phyloP scores from a whole-genome alignment of 495 filamentous ascomycete species.

The Annulohypoxylon maeteangense region DNA sequence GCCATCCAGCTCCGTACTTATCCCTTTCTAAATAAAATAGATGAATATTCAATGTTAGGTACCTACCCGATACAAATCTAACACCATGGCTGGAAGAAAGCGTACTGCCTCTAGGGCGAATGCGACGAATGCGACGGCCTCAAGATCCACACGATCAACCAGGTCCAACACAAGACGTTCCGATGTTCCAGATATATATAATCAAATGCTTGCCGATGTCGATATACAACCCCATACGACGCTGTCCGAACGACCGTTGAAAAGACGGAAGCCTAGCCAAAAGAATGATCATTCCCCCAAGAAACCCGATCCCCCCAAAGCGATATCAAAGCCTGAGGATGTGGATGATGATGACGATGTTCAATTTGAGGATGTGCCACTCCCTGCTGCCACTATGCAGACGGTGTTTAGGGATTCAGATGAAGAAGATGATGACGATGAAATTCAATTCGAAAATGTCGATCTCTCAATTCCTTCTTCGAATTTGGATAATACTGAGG shows the following conservation, averaged over 20 bases:
- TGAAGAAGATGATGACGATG: constrained; percentile 49
- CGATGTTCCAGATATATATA: constrained; percentile 67
- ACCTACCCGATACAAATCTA: background rate
- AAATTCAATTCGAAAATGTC: constrained; percentile 50
- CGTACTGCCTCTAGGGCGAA: constrained; percentile 28
- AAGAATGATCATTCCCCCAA: constrained; percentile 37
- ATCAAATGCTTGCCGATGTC: constrained; percentile 74
- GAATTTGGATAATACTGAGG: constrained; percentile 40
- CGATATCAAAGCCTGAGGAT: constrained; percentile 34
- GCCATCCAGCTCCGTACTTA: background rate
- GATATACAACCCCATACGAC: constrained; percentile 51
- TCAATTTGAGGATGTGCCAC: constrained; percentile 49
- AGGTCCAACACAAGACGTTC: constrained; percentile 29
- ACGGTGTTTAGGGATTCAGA: constrained; percentile 43
- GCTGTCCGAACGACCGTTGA: constrained; percentile 48
- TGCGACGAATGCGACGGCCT: constrained; percentile 34
- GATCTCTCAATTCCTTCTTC: constrained; percentile 42
- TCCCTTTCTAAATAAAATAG: background rate
- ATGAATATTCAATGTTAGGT: too few relatives aligned
- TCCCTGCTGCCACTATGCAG: constrained; percentile 38
- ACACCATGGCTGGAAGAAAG: constrained; percentile 45
- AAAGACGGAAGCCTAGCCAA: constrained; percentile 57
- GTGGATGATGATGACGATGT: constrained; percentile 48
- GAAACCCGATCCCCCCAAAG: constrained; percentile 10
- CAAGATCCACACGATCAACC: constrained; percentile 35